Base-by-base conservation (phyloP, 345 rosid genomes). In the Lumnitzera racemosa region DNA sequence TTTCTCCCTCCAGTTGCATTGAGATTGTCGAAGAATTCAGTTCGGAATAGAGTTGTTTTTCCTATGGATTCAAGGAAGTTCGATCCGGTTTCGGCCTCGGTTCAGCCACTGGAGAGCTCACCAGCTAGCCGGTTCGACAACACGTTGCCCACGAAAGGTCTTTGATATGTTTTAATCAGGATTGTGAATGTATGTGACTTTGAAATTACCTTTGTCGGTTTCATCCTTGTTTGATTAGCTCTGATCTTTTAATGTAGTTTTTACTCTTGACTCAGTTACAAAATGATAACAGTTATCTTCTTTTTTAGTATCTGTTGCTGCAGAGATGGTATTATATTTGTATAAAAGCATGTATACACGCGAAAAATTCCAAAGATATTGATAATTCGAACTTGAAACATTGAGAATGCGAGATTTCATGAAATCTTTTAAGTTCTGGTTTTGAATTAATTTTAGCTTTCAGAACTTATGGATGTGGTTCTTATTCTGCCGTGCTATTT, bases 121-220 rank as follows among this genome's bases (percentile, higher is more conserved):
- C 58, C 70, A 49, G 58, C 69, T 58, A 68, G 70, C 23, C 70
- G 62, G 24, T 63, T 76, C 52, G 71, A 74, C 51, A 85, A 88
- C 62, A 47, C 63, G 9, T 53, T 57, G 51, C 96, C 97, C 17
- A 76, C 90, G 20, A 70, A 75, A 75, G 96, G 96, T 85, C 46
- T 1, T 54, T 10, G 36, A 23, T 23, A 23, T 10, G 4, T 23
- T 54, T 23, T 23, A 20, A 31, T 10, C 13, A 47, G 16, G n/a
- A 23, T 25, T 15, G n/a, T 57, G 2, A 27, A 24, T 36, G 25
- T 13, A 11, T 1, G 15, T 29, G 13, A 48, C 17, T 57, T 17
- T 9, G 0, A 61, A 56, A 47, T 9, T 9, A 2, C 43, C 10
- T 36, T 36, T 36, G 9, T 36, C 24, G 29, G 31, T 47, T 57